Percentiles rank a stretch among this genome's conserved stretches.
These are phyloP conservation scores for Penicillium sp. DNA, from an alignment of 2,329 filamentous ascomycete species.

Conservation along the genomic window DNA sequence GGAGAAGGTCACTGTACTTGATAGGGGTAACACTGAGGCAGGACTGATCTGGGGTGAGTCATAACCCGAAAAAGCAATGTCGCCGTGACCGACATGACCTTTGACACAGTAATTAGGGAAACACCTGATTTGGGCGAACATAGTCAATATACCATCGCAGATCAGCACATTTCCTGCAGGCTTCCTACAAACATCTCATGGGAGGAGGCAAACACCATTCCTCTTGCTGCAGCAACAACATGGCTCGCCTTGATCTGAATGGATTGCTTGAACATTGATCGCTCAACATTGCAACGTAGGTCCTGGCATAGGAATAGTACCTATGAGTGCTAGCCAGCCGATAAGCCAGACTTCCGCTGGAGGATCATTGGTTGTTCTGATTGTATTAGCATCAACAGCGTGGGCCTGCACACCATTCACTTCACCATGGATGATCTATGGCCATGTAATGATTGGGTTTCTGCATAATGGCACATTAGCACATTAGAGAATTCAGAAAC, in stretches of 20 bases:
- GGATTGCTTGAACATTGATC: slow-evolving; percentile 34
- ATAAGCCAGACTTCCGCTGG: neutral
- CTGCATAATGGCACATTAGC: no score
- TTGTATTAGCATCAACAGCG: slow-evolving; percentile 25
- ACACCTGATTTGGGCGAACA: slow-evolving; percentile 36
- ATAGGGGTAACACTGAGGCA: slow-evolving; percentile 33
- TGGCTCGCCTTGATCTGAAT: slow-evolving; percentile 42
- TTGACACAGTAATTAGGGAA: neutral
- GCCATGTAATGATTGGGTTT: slow-evolving; percentile 21
- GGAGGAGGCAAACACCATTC: slow-evolving; percentile 38
- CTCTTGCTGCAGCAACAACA: slow-evolving; percentile 40
- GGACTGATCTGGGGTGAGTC: slow-evolving; percentile 31
- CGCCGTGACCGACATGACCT: neutral
- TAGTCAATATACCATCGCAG: slow-evolving; percentile 39
- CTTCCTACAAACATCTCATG: slow-evolving; percentile 30
- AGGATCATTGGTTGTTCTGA: neutral
- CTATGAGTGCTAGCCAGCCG: slow-evolving; percentile 27
- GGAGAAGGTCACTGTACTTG: slow-evolving; percentile 30
- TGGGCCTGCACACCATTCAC: slow-evolving; percentile 33
- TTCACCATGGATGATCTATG: slow-evolving; percentile 26
- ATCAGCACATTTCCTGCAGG: slow-evolving; percentile 42
- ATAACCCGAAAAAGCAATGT: neutral
- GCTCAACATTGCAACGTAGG: slow-evolving; percentile 4
- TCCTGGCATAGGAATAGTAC: slow-evolving; percentile 47
- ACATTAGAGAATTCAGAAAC: no score